Evolutionary conservation across 1,284 basidiomycete genomes (phyloP).

Genomic region (Leccinum pallidistipes): DNA sequence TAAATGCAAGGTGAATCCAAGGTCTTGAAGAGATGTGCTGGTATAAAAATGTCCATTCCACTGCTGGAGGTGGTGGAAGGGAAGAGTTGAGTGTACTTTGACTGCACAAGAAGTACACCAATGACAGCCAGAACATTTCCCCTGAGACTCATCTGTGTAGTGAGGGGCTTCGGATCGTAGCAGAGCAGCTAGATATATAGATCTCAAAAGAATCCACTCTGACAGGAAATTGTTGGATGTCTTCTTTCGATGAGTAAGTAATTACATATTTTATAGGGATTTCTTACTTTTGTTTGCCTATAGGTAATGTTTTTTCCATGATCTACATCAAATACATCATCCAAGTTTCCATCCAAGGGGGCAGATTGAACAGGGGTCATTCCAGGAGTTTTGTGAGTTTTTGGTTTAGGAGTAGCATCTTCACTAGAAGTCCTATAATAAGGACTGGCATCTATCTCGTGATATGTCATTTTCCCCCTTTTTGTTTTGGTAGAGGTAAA

Average conservation of each 20-base stretch:
- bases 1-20: conserved; percentile 5
- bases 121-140: not conserved
- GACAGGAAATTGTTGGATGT: too few relatives aligned
- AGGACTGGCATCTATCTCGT: not conserved
- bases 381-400: not conserved
- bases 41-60: conserved; percentile 14
- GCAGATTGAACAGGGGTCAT: not conserved
- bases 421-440: not conserved
- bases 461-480: not conserved
- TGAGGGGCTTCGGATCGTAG: not conserved
- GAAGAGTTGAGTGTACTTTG: not conserved
- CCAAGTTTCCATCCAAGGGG: not conserved
- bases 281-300: conserved; percentile 2
- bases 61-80: conserved; percentile 5
- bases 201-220: not conserved
- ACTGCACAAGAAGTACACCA: conserved; percentile 4
- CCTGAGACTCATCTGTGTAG: too few relatives aligned
- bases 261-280: too few relatives aligned
- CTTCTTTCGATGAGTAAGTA: too few relatives aligned
- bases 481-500: not conserved
- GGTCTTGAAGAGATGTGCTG: not conserved
- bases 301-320: not conserved
- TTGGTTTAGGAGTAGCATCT: not conserved
- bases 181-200: too few relatives aligned
- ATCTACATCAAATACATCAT: not conserved